Conservation (phyloP, 2,329 filamentous ascomycete genomes). For the Hypoxylon sp. region DNA sequence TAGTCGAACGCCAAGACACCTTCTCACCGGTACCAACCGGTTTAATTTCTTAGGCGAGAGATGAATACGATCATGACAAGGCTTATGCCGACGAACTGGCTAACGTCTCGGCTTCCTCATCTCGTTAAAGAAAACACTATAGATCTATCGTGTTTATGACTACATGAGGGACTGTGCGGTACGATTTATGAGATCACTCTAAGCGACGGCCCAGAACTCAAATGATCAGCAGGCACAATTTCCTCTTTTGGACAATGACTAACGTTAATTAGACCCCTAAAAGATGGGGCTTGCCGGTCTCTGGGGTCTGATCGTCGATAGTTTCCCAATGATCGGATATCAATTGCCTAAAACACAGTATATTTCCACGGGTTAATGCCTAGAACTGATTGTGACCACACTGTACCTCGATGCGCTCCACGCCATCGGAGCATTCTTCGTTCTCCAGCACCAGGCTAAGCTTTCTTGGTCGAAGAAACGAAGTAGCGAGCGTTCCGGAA, state of each 20-base stretch:
- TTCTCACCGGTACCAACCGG: slow-evolving; percentile 9
- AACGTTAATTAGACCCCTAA: slow-evolving; percentile 18
- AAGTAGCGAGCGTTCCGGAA: slow-evolving; percentile 27
- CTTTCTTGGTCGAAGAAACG: neutral
- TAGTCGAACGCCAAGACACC: slow-evolving; percentile 2
- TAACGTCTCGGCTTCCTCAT: slow-evolving; percentile 35
- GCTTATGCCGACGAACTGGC: slow-evolving; percentile 27
- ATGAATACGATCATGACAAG: slow-evolving; percentile 14
- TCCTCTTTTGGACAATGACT: slow-evolving; percentile 26
- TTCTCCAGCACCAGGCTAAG: slow-evolving; percentile 1
- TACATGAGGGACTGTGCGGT: slow-evolving; percentile 29
- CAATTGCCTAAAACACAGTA: slow-evolving; percentile 35
- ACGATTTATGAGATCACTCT: slow-evolving; percentile 34
- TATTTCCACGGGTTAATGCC: slow-evolving; percentile 29
- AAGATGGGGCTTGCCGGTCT: slow-evolving; percentile 9
- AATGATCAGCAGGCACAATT: slow-evolving; percentile 38
- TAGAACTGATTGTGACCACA: neutral
- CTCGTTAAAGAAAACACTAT: slow-evolving; percentile 35
- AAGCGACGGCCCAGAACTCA: slow-evolving; percentile 32
- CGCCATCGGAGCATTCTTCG: slow-evolving; percentile 13
- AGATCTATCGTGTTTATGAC: slow-evolving; percentile 21
- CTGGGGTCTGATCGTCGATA: slow-evolving; percentile 33
- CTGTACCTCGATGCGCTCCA: neutral
- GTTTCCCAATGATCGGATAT: slow-evolving; percentile 27
- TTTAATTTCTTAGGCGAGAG: slow-evolving; percentile 33